Evolutionary conservation across 305 asterid species (phyloP).

Genomic region (Fraxinus paxiana): DNA sequence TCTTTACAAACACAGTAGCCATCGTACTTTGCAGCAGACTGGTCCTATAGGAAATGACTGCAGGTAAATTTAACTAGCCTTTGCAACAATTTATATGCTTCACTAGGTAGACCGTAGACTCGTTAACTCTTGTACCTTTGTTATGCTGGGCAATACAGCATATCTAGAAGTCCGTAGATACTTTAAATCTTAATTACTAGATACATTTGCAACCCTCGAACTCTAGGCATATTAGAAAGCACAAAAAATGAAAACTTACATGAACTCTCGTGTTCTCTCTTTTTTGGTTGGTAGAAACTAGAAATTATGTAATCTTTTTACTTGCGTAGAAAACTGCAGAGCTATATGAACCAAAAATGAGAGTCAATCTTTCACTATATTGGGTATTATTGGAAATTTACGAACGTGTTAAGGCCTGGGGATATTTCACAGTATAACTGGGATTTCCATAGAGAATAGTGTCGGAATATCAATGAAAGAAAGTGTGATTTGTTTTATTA

Average conservation of each 20-base stretch:
- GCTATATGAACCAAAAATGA: neutral
- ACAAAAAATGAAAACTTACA: neutral
- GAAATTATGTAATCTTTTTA: neutral
- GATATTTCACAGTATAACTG: neutral
- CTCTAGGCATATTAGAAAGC: neutral
- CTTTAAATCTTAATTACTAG: neutral
- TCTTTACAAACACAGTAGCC: constrained; percentile 26
- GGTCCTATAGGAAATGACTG: constrained; percentile 28
- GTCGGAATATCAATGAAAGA: neutral
- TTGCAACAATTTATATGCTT: neutral
- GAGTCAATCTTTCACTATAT: neutral
- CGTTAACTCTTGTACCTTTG: neutral
- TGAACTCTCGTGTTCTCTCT: neutral
- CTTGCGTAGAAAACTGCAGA: neutral
- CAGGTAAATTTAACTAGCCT: constrained; percentile 27
- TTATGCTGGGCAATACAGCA: neutral
- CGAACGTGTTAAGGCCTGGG: neutral
- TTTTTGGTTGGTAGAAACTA: neutral
- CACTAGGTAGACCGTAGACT: neutral
- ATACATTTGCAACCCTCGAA: neutral
- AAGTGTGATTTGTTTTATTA: neutral
- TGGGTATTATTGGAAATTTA: neutral
- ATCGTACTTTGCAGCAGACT: constrained; percentile 25
- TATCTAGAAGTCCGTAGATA: neutral
- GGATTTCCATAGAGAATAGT: neutral